These are phyloP conservation scores for Paraconiothyrium brasiliense DNA, from an alignment of 2,329 filamentous ascomycete species.

Conservation along the genomic window DNA sequence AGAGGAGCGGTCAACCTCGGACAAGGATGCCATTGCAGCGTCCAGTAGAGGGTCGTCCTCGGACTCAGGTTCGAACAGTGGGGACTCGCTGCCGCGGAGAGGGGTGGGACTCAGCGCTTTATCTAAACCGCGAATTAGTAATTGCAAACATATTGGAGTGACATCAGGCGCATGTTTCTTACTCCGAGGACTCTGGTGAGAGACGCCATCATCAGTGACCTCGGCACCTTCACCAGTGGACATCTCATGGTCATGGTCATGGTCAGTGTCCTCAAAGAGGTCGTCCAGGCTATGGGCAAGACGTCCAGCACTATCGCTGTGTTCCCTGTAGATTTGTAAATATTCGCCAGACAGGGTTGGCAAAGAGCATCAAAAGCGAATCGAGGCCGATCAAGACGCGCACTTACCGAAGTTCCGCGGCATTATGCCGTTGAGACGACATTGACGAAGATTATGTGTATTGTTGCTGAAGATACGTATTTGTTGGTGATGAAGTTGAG, in stretches of 20 bases:
- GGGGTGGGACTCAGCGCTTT: background rate
- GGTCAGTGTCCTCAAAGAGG: background rate
- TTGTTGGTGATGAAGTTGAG: background rate
- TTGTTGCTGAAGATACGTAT: background rate
- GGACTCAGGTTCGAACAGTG: constrained; percentile 22
- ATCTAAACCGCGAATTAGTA: background rate
- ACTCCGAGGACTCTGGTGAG: background rate
- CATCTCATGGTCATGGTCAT: background rate
- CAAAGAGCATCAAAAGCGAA: background rate
- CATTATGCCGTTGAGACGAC: background rate
- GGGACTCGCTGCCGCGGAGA: constrained; percentile 6
- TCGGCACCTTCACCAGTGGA: background rate
- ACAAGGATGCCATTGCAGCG: background rate
- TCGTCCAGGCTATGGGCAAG: background rate
- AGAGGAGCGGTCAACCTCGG: background rate
- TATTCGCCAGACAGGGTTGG: background rate
- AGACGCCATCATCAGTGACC: background rate
- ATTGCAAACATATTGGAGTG: background rate
- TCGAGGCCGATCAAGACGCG: background rate
- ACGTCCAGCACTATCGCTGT: background rate
- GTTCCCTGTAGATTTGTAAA: background rate
- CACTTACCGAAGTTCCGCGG: background rate
- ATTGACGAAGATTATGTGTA: background rate
- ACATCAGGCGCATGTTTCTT: background rate
- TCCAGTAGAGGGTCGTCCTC: background rate